A percentile compares a stretch with the other conserved stretches of the same genome.
Evolutionary conservation across 805 yeast genomes (phyloP).

Genomic region (Myxozyma neglecta): DNA sequence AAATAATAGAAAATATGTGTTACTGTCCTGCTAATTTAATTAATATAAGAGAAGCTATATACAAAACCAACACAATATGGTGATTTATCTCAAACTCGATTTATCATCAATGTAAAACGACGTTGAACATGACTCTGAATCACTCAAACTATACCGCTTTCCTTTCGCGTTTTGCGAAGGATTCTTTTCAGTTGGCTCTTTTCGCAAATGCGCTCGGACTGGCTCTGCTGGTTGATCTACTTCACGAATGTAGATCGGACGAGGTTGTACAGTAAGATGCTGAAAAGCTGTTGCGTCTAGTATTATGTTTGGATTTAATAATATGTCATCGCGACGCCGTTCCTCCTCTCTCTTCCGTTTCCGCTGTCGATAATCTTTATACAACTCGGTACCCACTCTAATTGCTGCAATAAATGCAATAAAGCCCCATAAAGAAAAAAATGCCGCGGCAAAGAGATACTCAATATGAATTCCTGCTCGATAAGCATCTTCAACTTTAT

Average conservation of each 20-base stretch:
- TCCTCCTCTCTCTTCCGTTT: neutral
- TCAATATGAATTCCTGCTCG: slow-evolving; percentile 17
- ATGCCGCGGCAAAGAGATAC: slow-evolving; percentile 14
- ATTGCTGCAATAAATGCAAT: slow-evolving; percentile 7
- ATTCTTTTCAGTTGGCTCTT: neutral
- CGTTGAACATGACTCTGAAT: neutral
- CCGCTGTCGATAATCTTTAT: neutral
- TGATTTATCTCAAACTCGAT: neutral
- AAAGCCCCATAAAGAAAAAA: slow-evolving; percentile 17
- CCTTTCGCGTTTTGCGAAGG: neutral
- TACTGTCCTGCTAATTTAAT: neutral
- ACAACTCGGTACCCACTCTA: neutral
- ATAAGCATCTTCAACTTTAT: slow-evolving; percentile 10
- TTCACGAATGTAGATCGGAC: neutral
- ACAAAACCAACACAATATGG: neutral
- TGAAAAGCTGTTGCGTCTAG: slow-evolving; percentile 7
- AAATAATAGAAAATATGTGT: neutral
- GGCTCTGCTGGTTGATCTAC: neutral
- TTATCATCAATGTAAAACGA: neutral
- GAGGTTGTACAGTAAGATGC: slow-evolving; percentile 2
- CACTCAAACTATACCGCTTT: neutral
- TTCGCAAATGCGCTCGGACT: neutral
- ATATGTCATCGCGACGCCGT: neutral
- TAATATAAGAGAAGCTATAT: neutral
- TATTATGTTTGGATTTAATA: neutral